Percentiles rank a stretch among this genome's conserved stretches.
These are phyloP conservation scores for Psilocybe mexicana DNA, from an alignment of 1,284 basidiomycete genomes.

Conservation along the genomic window DNA sequence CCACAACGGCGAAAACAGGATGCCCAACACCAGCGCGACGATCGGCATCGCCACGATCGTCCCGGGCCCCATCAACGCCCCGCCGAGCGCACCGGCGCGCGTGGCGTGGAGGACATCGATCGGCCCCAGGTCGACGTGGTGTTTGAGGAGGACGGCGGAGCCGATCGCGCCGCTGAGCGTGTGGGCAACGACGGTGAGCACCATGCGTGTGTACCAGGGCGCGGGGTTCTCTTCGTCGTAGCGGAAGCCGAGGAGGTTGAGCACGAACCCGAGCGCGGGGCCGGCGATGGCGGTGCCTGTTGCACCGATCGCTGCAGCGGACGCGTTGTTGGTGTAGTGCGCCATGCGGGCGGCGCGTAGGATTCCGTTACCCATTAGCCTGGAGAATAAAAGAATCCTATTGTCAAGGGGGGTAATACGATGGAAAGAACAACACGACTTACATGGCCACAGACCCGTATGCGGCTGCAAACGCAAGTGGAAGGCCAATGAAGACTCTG, in stretches of 20 bases:
- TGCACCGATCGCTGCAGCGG: slow-evolving; percentile 25
- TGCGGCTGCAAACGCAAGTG: background rate
- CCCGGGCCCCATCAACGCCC: slow-evolving; percentile 18
- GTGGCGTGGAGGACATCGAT: slow-evolving; percentile 25
- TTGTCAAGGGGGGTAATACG: background rate
- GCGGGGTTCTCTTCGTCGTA: slow-evolving; percentile 1
- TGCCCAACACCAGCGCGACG: slow-evolving; percentile 8
- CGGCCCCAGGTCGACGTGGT: slow-evolving; percentile 21
- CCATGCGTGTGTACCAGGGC: slow-evolving; percentile 13
- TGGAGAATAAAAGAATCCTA: background rate
- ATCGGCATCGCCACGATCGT: slow-evolving; percentile 14
- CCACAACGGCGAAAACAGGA: slow-evolving; percentile 4
- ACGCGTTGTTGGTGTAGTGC: slow-evolving; percentile 21
- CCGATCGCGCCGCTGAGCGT: slow-evolving; percentile 24
- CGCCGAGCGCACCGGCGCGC: slow-evolving; percentile 26
- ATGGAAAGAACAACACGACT: background rate
- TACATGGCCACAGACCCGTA: background rate
- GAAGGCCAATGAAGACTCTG: background rate
- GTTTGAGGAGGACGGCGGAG: slow-evolving; percentile 17
- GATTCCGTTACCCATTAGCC: slow-evolving; percentile 24
- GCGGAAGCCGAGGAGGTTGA: slow-evolving; percentile 1
- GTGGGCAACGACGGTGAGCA: slow-evolving; percentile 4
- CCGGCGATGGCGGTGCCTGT: slow-evolving; percentile 16
- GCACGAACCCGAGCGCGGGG: slow-evolving; percentile 7
- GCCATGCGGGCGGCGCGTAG: slow-evolving; percentile 18